These are phyloP conservation scores for Pyrenochaeta sp. DNA, from an alignment of 2,329 filamentous ascomycete species.

Conservation along the genomic window DNA sequence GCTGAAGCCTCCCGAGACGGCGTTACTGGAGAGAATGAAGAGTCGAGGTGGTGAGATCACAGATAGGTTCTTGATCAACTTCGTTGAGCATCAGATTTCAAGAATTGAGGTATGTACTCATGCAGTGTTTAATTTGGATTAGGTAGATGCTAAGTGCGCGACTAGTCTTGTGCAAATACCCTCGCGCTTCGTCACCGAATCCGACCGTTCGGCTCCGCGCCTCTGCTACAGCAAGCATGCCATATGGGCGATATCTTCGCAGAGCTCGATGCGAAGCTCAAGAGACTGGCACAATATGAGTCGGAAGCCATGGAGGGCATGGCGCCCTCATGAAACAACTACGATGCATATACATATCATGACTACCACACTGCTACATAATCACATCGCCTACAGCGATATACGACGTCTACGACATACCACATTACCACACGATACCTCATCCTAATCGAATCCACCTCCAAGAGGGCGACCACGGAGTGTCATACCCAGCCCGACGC, in stretches of 20 bases:
- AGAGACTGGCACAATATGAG: conserved; percentile 64
- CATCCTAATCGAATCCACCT: not conserved
- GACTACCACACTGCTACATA: not conserved
- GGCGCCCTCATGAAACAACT: conserved; percentile 31
- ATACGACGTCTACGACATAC: conserved; percentile 4
- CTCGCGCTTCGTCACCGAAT: conserved; percentile 82
- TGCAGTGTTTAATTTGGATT: not conserved
- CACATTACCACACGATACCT: not conserved
- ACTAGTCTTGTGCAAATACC: conserved; percentile 80
- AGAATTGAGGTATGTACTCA: conserved; percentile 82
- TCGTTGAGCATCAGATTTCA: conserved; percentile 94
- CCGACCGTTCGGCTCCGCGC: conserved; percentile 70
- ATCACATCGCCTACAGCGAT: not conserved
- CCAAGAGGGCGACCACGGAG: not conserved
- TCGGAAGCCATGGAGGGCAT: conserved; percentile 38
- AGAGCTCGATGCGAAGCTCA: conserved; percentile 67
- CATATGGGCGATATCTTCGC: conserved; percentile 78
- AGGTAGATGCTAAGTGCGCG: conserved; percentile 28
- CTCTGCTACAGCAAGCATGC: conserved; percentile 75
- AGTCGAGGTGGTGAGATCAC: conserved; percentile 82
- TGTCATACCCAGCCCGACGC: not conserved
- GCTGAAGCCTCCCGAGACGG: conserved; percentile 82
- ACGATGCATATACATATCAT: not conserved
- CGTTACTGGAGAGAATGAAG: conserved; percentile 78
- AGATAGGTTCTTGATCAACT: conserved; percentile 85